Percentiles rank a stretch among this genome's conserved stretches.
Conservation (phyloP, 352 stramenopile genomes). For the Pythium aristosporum region DNA sequence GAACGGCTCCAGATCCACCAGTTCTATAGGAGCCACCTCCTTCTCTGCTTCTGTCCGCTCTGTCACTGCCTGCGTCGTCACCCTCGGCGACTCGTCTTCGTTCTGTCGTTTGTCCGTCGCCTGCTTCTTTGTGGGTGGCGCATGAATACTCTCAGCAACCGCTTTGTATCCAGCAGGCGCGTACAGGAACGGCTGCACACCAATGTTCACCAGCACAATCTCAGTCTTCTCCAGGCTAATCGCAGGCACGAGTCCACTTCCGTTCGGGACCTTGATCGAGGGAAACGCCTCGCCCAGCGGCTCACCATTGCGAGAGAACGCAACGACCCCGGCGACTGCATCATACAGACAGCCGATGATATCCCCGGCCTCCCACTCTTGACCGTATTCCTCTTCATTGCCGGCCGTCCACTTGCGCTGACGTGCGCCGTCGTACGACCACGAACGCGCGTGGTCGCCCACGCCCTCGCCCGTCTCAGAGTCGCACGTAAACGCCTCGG, state of each 20-base stretch:
- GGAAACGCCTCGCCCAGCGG: conserved; percentile 61
- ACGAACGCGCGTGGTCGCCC: conserved; percentile 88
- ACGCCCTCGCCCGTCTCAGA: conserved; percentile 87
- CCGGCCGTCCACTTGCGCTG: conserved; percentile 85
- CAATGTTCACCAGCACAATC: conserved; percentile 85
- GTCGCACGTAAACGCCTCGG: conserved; percentile 70
- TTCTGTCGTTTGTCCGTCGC: neutral
- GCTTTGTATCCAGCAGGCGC: conserved; percentile 38
- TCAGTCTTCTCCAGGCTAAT: conserved; percentile 84
- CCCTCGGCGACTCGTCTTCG: neutral
- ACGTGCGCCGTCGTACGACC: conserved; percentile 88
- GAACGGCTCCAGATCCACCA: conserved; percentile 56
- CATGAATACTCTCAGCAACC: conserved; percentile 38
- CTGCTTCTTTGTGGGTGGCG: neutral
- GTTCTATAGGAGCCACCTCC: conserved; percentile 13
- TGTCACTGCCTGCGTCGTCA: conserved; percentile 1
- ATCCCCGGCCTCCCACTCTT: conserved; percentile 75
- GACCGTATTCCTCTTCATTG: conserved; percentile 59
- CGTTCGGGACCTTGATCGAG: conserved; percentile 34
- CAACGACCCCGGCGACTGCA: conserved; percentile 61
- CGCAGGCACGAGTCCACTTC: conserved; percentile 63
- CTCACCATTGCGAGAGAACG: conserved; percentile 86
- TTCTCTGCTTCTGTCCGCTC: conserved; percentile 7
- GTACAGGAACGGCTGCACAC: conserved; percentile 71
- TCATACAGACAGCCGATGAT: conserved; percentile 89